Conservation (phyloP, 2,329 filamentous ascomycete species). For the Sclerotinia borealis region DNA sequence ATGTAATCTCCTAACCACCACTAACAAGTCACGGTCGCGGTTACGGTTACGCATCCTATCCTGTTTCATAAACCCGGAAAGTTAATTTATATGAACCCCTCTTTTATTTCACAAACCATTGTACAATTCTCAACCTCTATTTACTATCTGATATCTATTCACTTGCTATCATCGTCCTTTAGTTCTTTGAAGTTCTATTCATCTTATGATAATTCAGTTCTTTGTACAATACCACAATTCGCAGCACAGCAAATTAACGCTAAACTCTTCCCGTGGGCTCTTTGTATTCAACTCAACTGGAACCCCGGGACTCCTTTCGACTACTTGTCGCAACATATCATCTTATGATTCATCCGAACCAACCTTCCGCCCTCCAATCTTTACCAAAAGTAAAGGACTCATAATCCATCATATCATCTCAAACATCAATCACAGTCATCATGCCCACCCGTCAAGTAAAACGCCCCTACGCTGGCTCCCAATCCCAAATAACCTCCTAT, state of each 20-base stretch:
- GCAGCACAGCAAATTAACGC: neutral
- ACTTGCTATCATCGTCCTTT: neutral
- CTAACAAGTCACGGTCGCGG: conserved; percentile 5
- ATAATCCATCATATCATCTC: neutral
- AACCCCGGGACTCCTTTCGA: neutral
- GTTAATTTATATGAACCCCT: neutral
- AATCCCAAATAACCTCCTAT: conserved; percentile 53
- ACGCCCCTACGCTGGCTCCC: conserved; percentile 57
- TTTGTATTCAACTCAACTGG: neutral
- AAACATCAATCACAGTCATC: neutral
- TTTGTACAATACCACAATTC: neutral
- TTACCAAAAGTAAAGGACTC: neutral
- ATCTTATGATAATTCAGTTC: neutral
- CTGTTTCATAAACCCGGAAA: neutral
- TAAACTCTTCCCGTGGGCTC: too few relatives aligned
- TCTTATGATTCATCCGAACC: neutral
- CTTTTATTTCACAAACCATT: conserved; percentile 2
- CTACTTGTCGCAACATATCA: neutral
- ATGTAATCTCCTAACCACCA: neutral
- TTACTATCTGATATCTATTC: neutral
- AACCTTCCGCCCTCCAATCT: neutral
- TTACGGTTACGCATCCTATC: neutral
- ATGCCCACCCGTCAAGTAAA: conserved; percentile 37
- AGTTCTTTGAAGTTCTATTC: neutral
- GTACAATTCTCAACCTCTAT: neutral